These are phyloP conservation scores for Coemansia sp. DNA, from an alignment of 192 early-diverging fungal genomes.

Conservation along the genomic window DNA sequence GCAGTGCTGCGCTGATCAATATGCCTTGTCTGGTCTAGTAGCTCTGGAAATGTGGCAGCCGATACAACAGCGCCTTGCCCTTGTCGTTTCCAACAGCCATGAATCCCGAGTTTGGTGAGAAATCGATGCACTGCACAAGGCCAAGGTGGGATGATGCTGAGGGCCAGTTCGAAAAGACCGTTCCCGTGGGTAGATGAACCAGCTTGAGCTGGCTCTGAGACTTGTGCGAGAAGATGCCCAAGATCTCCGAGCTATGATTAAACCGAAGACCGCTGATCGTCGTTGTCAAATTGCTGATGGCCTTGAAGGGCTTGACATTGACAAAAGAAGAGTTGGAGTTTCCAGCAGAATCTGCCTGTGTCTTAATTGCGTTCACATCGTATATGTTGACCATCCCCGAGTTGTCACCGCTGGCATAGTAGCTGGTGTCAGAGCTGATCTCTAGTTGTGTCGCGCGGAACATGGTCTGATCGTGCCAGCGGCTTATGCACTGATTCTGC, in stretches of 20 bases:
- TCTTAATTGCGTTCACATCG: constrained; percentile 37
- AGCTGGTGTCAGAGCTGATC: constrained; percentile 71
- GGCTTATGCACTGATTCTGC: constrained; percentile 69
- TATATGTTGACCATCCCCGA: constrained; percentile 94
- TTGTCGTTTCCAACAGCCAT: constrained; percentile 88
- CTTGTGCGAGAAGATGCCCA: constrained; percentile 71
- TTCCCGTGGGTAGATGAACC: constrained; percentile 76
- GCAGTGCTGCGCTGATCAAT: too few relatives aligned
- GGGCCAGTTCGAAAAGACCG: constrained; percentile 96
- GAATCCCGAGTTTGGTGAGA: constrained; percentile 92
- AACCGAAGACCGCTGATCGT: constrained; percentile 71
- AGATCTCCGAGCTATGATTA: constrained; percentile 82
- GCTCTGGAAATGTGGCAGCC: constrained; percentile 62
- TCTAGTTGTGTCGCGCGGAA: constrained; percentile 73
- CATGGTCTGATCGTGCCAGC: constrained; percentile 80
- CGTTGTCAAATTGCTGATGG: constrained; percentile 86
- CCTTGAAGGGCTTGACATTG: constrained; percentile 64
- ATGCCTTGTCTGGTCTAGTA: constrained; percentile 19
- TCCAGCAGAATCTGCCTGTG: constrained; percentile 8
- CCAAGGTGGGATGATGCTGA: constrained; percentile 76
- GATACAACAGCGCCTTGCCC: constrained; percentile 86
- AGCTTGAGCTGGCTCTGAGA: constrained; percentile 81
- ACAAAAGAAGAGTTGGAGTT: constrained; percentile 42
- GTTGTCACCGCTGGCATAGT: constrained; percentile 80
- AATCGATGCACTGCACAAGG: constrained; percentile 74